Evolutionary conservation across 2,329 filamentous ascomycete species (phyloP), one percentile per base, ranked within the genome.

Genomic region (Scorias spongiosa): DNA sequence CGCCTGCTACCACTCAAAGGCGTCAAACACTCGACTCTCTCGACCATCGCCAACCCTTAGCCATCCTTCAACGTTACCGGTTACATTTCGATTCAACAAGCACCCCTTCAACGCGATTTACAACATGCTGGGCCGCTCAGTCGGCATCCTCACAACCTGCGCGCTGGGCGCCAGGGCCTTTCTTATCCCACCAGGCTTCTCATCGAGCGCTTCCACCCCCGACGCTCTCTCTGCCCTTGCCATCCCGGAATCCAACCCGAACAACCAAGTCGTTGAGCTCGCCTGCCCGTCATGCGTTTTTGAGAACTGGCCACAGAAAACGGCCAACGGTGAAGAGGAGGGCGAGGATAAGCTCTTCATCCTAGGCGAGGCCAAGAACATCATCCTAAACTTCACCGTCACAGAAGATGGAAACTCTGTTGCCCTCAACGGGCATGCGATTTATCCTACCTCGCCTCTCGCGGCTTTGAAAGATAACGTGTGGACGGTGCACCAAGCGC

Each of bases 341-440:
- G 49, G 46, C 4, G 53, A 51, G 1, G 54, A 54, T 15, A 44
- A 42, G 12, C 48, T 54, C 29, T 56, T 60, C 46, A 53, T 59
- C 28, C 50, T 57, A 36, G 50, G 59, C 26, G 51, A 57, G 17
- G 47, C 55, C 6, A 57, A 62, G 54, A 53, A 53, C 49, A 44
- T 63, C 10, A 10, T 59, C 12, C 63, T 82, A 34, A 66, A 72
- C 52, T 74, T 82, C 53, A 63, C 57, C 45, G 58, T 81, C 48
- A 52, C 57, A 18, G 66, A 73, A 12, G 62, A 68, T 47, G 60
- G 63, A 28, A 50, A 58, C 36, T 63, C 63, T 40, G 63, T 83
- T 20, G 55, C 74, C 32, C 53, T 81, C 45, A 81, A 81, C 59
- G 74, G 70, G 45, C 70, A 72, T 47, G 71, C 76, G 52, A 64